These are phyloP conservation scores for Verbascum thapsus DNA, from an alignment of 257 asterid species.

Conservation along the genomic window DNA sequence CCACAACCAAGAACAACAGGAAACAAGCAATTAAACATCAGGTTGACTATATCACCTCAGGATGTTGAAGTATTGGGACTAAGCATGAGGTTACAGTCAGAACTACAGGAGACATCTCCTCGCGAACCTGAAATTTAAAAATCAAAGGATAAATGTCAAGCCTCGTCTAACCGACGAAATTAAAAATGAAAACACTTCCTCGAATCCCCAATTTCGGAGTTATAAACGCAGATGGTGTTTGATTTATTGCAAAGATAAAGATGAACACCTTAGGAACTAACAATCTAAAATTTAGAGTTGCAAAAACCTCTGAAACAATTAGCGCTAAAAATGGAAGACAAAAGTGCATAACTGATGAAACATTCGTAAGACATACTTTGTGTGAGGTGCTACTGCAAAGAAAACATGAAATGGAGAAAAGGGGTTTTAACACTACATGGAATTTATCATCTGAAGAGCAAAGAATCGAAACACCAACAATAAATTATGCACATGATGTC, in stretches of 20 bases:
- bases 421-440: background rate
- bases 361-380: background rate
- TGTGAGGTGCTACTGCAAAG: background rate
- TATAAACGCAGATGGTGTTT: too few relatives aligned
- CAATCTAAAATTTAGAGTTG: too few relatives aligned
- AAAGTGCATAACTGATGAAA: too few relatives aligned
- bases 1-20: conserved; percentile 2
- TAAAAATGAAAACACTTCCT: background rate
- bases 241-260: too few relatives aligned
- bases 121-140: conserved; percentile 62
- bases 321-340: too few relatives aligned
- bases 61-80: conserved; percentile 84
- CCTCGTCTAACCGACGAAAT: conserved; percentile 13
- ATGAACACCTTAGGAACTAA: too few relatives aligned
- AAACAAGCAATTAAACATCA: conserved; percentile 17
- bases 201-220: too few relatives aligned
- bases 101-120: conserved; percentile 83
- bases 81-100: conserved; percentile 76
- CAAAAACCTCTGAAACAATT: too few relatives aligned
- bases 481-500: background rate
- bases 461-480: background rate
- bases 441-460: background rate
- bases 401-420: background rate
- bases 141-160: conserved; percentile 25
- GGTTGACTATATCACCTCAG: conserved; percentile 64